Conservation (phyloP, 106 monocot species). For the Cymbidium sinense region DNA sequence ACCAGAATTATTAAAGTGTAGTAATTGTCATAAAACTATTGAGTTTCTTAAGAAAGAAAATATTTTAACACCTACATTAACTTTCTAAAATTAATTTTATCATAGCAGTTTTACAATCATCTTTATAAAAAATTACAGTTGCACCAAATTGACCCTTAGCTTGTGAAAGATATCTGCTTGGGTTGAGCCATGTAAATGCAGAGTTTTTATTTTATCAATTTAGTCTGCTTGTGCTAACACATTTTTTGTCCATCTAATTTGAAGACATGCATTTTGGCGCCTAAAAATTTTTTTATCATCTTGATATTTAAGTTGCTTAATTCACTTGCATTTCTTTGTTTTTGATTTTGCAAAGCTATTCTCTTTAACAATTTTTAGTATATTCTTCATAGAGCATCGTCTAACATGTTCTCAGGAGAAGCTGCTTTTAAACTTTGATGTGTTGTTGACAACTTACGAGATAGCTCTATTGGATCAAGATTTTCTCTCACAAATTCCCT, state of each 20-base stretch:
- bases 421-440: constrained; percentile 65
- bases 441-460: constrained; percentile 89
- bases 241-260: not conserved
- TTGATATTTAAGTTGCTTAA: not conserved
- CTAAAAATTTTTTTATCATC: not conserved
- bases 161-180: not conserved
- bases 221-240: not conserved
- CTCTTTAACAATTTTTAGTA: not conserved
- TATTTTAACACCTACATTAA: no score
- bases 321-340: not conserved
- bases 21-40: no score
- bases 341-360: not conserved
- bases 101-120: no score
- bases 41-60: no score
- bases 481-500: constrained; percentile 95
- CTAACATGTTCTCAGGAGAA: constrained; percentile 21
- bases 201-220: not conserved
- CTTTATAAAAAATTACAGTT: no score
- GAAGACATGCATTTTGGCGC: not conserved
- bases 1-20: no score
- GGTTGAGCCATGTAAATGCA: not conserved
- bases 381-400: not conserved
- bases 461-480: constrained; percentile 73
- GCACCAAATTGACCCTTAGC: no score
- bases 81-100: no score